Percentiles rank a stretch among this genome's conserved stretches.
phyloP scores from a whole-genome alignment of 345 rosid species.

The Clausena lansium region DNA sequence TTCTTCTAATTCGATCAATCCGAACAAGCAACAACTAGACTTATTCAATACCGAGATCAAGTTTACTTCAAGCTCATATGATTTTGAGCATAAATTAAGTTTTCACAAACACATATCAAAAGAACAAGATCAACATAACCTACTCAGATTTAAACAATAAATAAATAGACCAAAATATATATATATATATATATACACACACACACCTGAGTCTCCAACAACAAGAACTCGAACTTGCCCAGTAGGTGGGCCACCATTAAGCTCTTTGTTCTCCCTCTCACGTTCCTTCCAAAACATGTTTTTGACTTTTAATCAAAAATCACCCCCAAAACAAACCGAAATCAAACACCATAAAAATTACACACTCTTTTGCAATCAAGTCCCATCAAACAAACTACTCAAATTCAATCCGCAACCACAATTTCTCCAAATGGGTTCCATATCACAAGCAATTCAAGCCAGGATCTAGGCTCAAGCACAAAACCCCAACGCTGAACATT shows the following conservation, averaged over 20 bases:
- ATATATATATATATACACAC: not conserved
- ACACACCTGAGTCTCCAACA: conserved; percentile 92
- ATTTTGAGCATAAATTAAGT: not conserved
- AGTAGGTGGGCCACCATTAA: conserved; percentile 68
- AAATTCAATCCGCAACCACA: conserved; percentile 12
- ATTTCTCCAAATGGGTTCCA: conserved; percentile 31
- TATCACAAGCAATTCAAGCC: conserved; percentile 13
- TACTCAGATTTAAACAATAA: not conserved
- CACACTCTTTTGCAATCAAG: conserved; percentile 17
- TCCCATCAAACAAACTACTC: conserved; percentile 30
- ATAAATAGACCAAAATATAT: not conserved
- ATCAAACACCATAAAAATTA: not conserved
- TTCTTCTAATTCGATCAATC: conserved; percentile 1
- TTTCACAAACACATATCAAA: not conserved
- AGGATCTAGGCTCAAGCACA: conserved; percentile 28
- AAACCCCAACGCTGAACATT: not conserved
- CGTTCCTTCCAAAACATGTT: conserved; percentile 94
- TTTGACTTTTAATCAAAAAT: conserved; percentile 8
- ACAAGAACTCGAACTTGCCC: conserved; percentile 98
- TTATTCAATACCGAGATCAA: not conserved
- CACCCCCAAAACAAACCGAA: conserved; percentile 3
- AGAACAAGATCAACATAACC: not conserved
- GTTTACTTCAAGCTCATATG: not conserved
- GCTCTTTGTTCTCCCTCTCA: conserved; percentile 81
- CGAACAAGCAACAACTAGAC: conserved; percentile 8